These are phyloP conservation scores for Verticillium tricorpus DNA, from an alignment of 2,329 filamentous ascomycete genomes.

Conservation along the genomic window DNA sequence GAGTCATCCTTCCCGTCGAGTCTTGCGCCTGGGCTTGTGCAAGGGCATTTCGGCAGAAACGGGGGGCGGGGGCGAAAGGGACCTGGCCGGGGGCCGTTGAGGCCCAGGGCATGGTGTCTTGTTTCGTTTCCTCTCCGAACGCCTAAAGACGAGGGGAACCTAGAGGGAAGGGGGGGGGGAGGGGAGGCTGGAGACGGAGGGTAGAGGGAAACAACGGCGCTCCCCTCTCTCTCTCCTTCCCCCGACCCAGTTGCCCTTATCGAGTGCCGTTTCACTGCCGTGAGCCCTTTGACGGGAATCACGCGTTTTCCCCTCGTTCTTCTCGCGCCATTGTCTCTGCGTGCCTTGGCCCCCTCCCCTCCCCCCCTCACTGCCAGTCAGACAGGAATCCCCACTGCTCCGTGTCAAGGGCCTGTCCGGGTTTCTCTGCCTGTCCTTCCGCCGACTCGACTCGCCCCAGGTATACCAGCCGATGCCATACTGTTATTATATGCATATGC, in stretches of 20 bases:
- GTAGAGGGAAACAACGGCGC: not conserved
- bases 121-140: conserved; percentile 3
- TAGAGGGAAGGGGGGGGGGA: not conserved
- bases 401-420: not conserved
- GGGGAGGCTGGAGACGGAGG: not conserved
- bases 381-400: not conserved
- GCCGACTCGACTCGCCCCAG: not conserved
- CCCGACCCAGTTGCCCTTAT: not conserved
- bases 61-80: conserved; percentile 10
- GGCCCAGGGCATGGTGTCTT: not conserved
- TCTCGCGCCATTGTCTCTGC: not conserved
- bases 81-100: conserved; percentile 2
- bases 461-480: conserved; percentile 2
- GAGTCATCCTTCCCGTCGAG: conserved; percentile 10
- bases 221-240: not conserved
- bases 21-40: conserved; percentile 12
- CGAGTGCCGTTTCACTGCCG: not conserved
- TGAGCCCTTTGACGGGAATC: not conserved
- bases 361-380: not conserved
- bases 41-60: conserved; percentile 14
- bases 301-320: not conserved
- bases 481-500: conserved; percentile 5
- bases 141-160: not conserved
- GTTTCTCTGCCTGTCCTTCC: not conserved
- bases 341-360: not conserved